These are phyloP conservation scores for Citrullus amarus DNA, from an alignment of 306 rosid species.

Conservation along the genomic window DNA sequence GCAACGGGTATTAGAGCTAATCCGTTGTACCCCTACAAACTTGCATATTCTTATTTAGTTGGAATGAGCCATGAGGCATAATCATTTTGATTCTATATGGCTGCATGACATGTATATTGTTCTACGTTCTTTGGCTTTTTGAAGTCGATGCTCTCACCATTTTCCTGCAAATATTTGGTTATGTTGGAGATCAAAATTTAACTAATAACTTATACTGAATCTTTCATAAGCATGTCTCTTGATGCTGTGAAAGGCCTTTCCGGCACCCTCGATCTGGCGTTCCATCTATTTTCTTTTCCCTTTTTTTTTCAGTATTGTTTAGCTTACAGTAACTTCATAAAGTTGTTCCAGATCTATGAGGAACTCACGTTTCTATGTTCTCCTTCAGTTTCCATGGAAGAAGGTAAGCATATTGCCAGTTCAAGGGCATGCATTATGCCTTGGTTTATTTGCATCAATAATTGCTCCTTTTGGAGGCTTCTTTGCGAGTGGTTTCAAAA, in stretches of 20 bases:
- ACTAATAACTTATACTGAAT: background rate
- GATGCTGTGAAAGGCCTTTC: background rate
- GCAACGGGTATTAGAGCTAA: background rate
- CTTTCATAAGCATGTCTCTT: background rate
- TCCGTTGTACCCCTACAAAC: background rate
- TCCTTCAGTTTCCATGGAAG: constrained; percentile 77
- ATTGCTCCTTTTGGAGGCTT: constrained; percentile 99
- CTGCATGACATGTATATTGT: background rate
- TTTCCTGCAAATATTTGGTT: background rate
- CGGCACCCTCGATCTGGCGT: background rate
- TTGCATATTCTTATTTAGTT: background rate
- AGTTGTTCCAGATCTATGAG: background rate
- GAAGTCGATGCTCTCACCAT: background rate
- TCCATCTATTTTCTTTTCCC: background rate
- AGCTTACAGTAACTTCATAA: background rate
- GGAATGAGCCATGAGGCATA: background rate
- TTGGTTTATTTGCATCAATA: constrained; percentile 90
- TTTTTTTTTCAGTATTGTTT: background rate
- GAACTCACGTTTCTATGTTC: background rate
- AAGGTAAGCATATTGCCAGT: constrained; percentile 70
- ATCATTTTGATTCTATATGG: background rate
- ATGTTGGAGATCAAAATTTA: background rate
- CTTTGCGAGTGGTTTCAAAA: constrained; percentile 98
- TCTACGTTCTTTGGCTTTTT: background rate
- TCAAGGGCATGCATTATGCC: constrained; percentile 84